phyloP scores from a whole-genome alignment of 2,329 filamentous ascomycete genomes.

The Trichoderma arundinaceum region DNA sequence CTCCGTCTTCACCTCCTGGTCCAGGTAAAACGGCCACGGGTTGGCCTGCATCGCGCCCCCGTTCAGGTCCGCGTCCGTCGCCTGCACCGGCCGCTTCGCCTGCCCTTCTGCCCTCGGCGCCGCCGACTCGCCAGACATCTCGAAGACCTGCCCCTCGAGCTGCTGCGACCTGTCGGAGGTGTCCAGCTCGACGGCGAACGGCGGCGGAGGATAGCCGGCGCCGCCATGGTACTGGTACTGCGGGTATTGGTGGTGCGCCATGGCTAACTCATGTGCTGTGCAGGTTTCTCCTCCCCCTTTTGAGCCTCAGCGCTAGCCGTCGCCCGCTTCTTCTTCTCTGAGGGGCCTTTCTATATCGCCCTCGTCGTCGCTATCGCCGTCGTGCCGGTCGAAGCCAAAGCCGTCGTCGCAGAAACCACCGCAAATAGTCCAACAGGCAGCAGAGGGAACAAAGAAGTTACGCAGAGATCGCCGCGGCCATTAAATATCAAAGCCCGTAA shows the following conservation, averaged over 20 bases:
- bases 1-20: conserved; percentile 31
- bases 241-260: conserved; percentile 33
- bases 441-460: too few relatives aligned
- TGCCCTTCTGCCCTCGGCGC: conserved; percentile 15
- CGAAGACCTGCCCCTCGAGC: conserved; percentile 40
- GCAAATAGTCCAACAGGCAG: background rate
- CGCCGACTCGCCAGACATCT: conserved; percentile 44
- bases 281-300: background rate
- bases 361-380: conserved; percentile 14
- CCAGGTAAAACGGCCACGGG: conserved; percentile 43
- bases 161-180: conserved; percentile 34
- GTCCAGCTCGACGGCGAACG: conserved; percentile 44
- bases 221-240: conserved; percentile 6
- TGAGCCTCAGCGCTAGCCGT: background rate
- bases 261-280: conserved; percentile 17
- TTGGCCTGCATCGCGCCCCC: conserved; percentile 34
- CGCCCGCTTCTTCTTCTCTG: background rate
- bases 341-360: background rate
- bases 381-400: background rate
- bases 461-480: too few relatives aligned
- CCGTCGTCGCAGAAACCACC: background rate
- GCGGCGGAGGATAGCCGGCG: conserved; percentile 36
- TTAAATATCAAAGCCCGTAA: too few relatives aligned
- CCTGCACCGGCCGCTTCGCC: conserved; percentile 26
- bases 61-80: conserved; percentile 5